Evolutionary conservation across 2,329 filamentous ascomycete species (phyloP), one percentile per base, ranked within the genome.

Genomic region (Fusarium armeniacum): DNA sequence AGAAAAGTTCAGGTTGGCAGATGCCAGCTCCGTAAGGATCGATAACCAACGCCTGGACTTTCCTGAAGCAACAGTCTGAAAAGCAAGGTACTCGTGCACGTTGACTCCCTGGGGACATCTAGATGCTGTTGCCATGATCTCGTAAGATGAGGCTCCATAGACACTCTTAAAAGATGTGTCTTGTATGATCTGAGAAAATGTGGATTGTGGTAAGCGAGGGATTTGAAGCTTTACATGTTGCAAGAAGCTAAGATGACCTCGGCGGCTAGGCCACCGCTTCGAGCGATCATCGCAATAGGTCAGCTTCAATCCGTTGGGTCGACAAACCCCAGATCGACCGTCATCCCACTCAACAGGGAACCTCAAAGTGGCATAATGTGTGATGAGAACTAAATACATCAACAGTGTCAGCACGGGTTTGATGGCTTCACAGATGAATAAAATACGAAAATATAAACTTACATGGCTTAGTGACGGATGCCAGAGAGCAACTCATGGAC

Each of bases 1-100:
- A n/a, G 85, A 87, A 66, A 91, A 87, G 66, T 91, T 91, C 6
- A 93, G 59, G 62, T 87, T 76, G 2, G 85, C 82, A 0, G 84
- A 83, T 0, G 81, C 85, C 4, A 89, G 69, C 58, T 89, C 86
- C 0, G 81, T 74, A 0, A 87, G 73, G 1, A 88, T 78, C 1
- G 80, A 76, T 1, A 81, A 67, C 87, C 86, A 89, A 2, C 86
- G 80, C 1, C 82, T 77, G 18, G 79, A 71, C 6, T 78, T 81
- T 0, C 86, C 86, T 0, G 82, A 79, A 3, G 86, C 72, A 0
- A 90, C 75, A 0, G 76, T 79, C 60, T 87, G 83, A 53, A 85
- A 84, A 0, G 87, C 82, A 36, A 83, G 79, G 50, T 82, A 89
- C 59, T 90, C 88, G 28, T 88, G 84, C 0, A 82, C 61, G 6